Base-by-base conservation (phyloP, 2,329 filamentous ascomycete genomes). In the Byssochlamys sp. region DNA sequence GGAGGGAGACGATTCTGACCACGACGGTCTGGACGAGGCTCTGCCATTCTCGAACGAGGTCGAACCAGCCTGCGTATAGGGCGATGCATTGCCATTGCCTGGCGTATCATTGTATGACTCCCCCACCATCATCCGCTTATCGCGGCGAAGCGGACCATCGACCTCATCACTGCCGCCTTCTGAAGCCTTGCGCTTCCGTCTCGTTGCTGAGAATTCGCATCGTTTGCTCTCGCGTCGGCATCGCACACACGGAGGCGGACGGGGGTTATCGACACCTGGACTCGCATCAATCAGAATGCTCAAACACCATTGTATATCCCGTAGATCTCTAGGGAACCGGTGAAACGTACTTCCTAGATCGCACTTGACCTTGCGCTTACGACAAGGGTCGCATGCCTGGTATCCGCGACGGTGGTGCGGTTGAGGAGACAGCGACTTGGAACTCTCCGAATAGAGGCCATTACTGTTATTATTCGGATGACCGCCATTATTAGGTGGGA, bases 181-280 rank as follows among this genome's bases (percentile, higher is more conserved):
- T 27, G 77, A 84, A 53, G 81, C 81, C 80, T 94, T 95, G 70
- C 91, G 85, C 84, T 97, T 97, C 69, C 94, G 86, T 54, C 94
- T 83, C 31, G 91, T 97, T 24, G 91, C 90, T 61, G 91, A 95
- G 79, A 99, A 99, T 81, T 88, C 95, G 78, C 94, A 99, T 67
- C 96, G 88, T 73, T 97, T 97, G 77, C 87, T 90, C 78, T 99
- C 94, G 64, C 94, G 86, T 55, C 91, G 87, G 72, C 94, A 99
- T 69, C 94, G 86, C 59, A 92, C 89, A 73, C 94, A 99, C 2
- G 94, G 94, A 57, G 92, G 92, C 66, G 95, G 90, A 73, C 91
- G 86, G 26, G 94, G 94, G 67, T 94, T 92, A 75, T 97, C 94
- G 70, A 97, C 92, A 67, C 75, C 75, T 77, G 55, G 14, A 56